Base-by-base conservation (phyloP, 306 rosid species). In the Pyrus bretschneideri region DNA sequence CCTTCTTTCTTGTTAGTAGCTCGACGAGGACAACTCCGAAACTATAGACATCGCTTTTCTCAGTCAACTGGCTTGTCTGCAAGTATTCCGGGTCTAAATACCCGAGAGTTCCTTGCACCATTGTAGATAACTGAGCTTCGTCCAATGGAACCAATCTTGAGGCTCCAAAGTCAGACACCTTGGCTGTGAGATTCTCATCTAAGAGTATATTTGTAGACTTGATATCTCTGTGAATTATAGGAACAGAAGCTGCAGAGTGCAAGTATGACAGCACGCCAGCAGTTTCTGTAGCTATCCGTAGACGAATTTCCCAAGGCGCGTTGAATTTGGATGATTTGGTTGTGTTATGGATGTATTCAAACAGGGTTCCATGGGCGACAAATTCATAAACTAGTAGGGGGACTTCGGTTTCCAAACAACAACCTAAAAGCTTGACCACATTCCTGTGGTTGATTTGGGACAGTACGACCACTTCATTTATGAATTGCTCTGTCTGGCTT, bases 51-150 rank as follows among this genome's bases (percentile, higher is more conserved):
- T 79, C 83, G 19, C 83, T 79, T 58, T 79, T 79, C 4, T 80
- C 83, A 2, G 74, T 80, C 2, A 80, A 30, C 13, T 58, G 54
- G 64, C 67, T 80, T 10, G 83, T 18, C 2, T 67, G 83, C 8
- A 80, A 10, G 44, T 80, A 80, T 58, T 80, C 83, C 1, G 83
- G 83, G 17, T 80, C 83, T 33, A 80, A 49, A 69, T 80, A 80
- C 9, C 83, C 83, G 0, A 51, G 7, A 18, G 83, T 80, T 1
- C 80, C 83, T 23, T 80, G 79, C 49, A 80, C 80, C 7, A 80
- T 13, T 17, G 80, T 75, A 3, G 68, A n/a, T 21, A 80, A 1
- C 19, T 60, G 66, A 18, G 11, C 38, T 72, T 40, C 27, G 3
- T 25, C 84, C 1, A 25, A 0, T 1, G 77, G 77, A 58, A 81